phyloP scores from a whole-genome alignment of 1,139 yeast genomes.

The Suhomyces yuchorum region DNA sequence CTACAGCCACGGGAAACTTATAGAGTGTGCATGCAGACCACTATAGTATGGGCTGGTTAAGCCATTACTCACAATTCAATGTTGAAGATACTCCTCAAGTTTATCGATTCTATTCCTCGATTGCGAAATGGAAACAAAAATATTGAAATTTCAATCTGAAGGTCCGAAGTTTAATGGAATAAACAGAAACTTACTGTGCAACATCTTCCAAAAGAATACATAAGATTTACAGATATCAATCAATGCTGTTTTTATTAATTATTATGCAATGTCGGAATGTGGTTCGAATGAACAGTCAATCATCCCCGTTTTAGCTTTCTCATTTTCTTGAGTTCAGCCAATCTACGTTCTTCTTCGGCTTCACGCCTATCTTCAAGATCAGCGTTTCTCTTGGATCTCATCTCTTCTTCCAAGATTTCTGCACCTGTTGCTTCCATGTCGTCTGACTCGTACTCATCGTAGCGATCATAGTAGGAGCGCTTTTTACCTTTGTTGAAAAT shows the following conservation, averaged over 20 bases:
- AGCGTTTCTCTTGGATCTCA: conserved; percentile 59
- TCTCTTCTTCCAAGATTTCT: conserved; percentile 82
- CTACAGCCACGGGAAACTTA: neutral
- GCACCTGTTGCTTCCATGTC: conserved; percentile 96
- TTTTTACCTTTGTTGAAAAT: conserved; percentile 70
- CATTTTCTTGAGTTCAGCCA: conserved; percentile 33
- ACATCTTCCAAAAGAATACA: no score
- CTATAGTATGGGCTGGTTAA: neutral
- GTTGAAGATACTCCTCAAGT: no score
- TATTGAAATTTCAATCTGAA: no score
- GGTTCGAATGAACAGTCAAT: neutral
- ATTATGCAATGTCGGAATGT: neutral
- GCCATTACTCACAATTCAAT: no score
- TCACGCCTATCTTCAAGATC: conserved; percentile 67
- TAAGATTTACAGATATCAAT: neutral
- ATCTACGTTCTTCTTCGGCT: conserved; percentile 49
- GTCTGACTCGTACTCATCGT: conserved; percentile 59
- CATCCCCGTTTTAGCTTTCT: conserved; percentile 20
- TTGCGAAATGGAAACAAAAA: no score
- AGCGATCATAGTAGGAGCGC: conserved; percentile 44
- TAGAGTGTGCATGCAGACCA: neutral
- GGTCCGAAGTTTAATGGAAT: no score
- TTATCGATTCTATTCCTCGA: no score
- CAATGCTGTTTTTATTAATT: neutral
- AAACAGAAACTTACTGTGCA: no score